Percentiles rank a stretch among this genome's conserved stretches.
Evolutionary conservation across 2,329 filamentous ascomycete species (phyloP).

Genomic region (Colletotrichum sp.): DNA sequence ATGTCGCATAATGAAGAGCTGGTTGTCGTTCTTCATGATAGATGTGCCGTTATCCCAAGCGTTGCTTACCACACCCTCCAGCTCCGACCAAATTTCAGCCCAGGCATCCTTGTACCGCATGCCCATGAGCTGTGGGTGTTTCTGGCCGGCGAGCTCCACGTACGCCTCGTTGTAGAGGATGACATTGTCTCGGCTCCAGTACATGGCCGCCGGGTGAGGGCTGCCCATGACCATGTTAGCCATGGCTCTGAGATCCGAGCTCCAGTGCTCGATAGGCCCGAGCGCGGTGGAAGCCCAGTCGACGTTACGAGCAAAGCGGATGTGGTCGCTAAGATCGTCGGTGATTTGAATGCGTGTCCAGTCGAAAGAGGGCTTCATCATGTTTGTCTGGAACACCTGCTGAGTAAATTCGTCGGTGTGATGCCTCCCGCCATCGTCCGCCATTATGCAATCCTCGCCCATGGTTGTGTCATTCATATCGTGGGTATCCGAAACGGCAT

Average conservation of each 20-base stretch:
- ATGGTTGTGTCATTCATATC: conserved; percentile 23
- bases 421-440: conserved; percentile 26
- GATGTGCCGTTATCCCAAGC: conserved; percentile 76
- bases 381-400: conserved; percentile 40
- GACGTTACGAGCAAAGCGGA: conserved; percentile 72
- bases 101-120: conserved; percentile 71
- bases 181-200: conserved; percentile 75
- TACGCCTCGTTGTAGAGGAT: conserved; percentile 79
- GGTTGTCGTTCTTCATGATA: conserved; percentile 85
- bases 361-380: conserved; percentile 68
- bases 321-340: conserved; percentile 70
- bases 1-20: conserved; percentile 72
- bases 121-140: conserved; percentile 80
- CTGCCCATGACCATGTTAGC: conserved; percentile 83
- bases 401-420: conserved; percentile 50
- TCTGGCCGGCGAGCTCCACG: conserved; percentile 73
- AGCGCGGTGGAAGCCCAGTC: conserved; percentile 78
- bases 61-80: conserved; percentile 70
- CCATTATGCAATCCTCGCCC: conserved; percentile 29
- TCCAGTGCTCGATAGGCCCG: conserved; percentile 78
- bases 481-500: conserved; percentile 23
- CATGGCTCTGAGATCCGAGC: conserved; percentile 72
- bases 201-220: conserved; percentile 77
- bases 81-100: conserved; percentile 76
- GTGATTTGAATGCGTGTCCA: conserved; percentile 77